Evolutionary conservation across 2,329 filamentous ascomycete species (phyloP).

Genomic region (Biscogniauxia sp.): DNA sequence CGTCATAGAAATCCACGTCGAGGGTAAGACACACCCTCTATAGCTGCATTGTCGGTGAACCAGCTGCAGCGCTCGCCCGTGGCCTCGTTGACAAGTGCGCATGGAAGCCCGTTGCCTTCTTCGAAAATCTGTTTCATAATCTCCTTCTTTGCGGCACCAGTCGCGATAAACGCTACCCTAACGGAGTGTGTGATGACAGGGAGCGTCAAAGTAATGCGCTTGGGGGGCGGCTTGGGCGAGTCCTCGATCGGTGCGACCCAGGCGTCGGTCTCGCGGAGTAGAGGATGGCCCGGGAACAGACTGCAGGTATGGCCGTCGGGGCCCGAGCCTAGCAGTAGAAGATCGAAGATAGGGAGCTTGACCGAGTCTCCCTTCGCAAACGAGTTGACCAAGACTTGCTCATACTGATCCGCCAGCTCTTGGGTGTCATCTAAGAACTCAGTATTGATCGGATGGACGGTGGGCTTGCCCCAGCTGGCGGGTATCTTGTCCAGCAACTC

Average conservation of each 20-base stretch:
- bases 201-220: slow-evolving; percentile 86
- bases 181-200: slow-evolving; percentile 86
- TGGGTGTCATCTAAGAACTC: slow-evolving; percentile 70
- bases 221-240: slow-evolving; percentile 90
- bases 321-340: slow-evolving; percentile 88
- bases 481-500: slow-evolving; percentile 90
- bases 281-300: slow-evolving; percentile 84
- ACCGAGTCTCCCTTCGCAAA: slow-evolving; percentile 94
- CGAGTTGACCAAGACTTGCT: slow-evolving; percentile 77
- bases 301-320: slow-evolving; percentile 98
- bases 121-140: slow-evolving; percentile 93
- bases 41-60: slow-evolving; percentile 87
- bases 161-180: slow-evolving; percentile 88
- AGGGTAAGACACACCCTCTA: slow-evolving; percentile 82
- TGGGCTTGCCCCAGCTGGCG: slow-evolving; percentile 60
- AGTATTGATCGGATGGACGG: slow-evolving; percentile 74
- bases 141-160: slow-evolving; percentile 83
- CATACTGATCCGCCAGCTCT: slow-evolving; percentile 91
- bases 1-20: slow-evolving; percentile 61
- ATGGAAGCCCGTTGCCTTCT: slow-evolving; percentile 76
- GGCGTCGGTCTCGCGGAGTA: slow-evolving; percentile 81
- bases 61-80: slow-evolving; percentile 86
- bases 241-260: slow-evolving; percentile 93
- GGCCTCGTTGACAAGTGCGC: slow-evolving; percentile 80
- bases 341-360: slow-evolving; percentile 90